Evolutionary conservation across 345 rosid genomes (phyloP), one percentile per base, ranked within the genome.

Genomic region (Eucalyptus dawsonii): DNA sequence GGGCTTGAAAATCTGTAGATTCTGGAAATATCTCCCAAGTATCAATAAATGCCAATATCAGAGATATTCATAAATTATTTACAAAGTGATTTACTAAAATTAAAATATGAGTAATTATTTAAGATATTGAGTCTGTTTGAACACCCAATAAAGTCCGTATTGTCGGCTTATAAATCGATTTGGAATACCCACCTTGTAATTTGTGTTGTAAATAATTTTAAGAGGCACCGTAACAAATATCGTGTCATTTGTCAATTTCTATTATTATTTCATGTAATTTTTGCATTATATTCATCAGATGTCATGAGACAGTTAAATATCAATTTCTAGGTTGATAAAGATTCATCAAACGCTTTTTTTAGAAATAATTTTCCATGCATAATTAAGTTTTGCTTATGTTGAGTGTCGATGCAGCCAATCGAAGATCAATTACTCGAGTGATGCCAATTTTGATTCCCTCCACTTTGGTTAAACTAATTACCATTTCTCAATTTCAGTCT

Each of bases 321-420:
- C 5, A 76, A 76, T 40, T 44, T 76, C 3, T 6, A 22, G 13
- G 81, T 6, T 19, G 4, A 1, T 72, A 34, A 72, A 34, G 22
- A 37, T 34, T 72, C 45, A 69, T 3, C 0, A 4, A 3, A 69
- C 14, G 3, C 3, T 9, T 5, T 9, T 67, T 17, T 5, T 3
- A 34, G 0, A 53, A 53, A 19, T 3, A 19, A 53, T 11, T 19
- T 72, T 21, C 27, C 13, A 19, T 37, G 83, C 24, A 37, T 21
- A 0, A 40, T 76, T 76, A 76, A 21, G 27, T 76, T 76, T 76
- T 40, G 15, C 9, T 21, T 1, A 76, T 76, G 83, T 76, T 76
- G 83, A 40, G 5, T 37, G 47, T 76, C 7, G 47, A 76, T 2
- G 15, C 83, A 42, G 7, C 83, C 83, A 40, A 76, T 76, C 13